These are phyloP conservation scores for Coix lacrymajobi DNA, from an alignment of 176 grass and related monocot genomes.

Conservation along the genomic window DNA sequence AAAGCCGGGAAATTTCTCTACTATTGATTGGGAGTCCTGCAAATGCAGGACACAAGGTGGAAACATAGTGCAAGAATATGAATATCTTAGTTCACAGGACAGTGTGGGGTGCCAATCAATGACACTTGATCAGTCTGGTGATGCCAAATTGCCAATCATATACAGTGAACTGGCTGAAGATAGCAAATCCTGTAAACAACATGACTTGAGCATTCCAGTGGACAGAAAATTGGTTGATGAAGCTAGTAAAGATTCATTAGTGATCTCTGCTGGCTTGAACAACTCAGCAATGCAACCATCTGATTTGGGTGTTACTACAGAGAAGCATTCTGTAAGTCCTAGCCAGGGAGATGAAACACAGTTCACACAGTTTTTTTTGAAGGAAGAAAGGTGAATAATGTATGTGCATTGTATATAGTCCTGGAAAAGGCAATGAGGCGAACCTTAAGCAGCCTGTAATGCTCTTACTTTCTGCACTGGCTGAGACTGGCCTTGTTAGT, in stretches of 20 bases:
- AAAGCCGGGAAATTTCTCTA: conserved; percentile 72
- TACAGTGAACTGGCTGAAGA: conserved; percentile 35
- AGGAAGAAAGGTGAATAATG: conserved; percentile 40
- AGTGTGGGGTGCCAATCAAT: conserved; percentile 36
- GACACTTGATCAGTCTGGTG: conserved; percentile 35
- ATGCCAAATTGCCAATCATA: conserved; percentile 17
- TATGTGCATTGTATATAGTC: conserved; percentile 19
- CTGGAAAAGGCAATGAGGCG: conserved; percentile 44
- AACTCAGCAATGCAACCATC: conserved; percentile 28
- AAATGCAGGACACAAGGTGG: conserved; percentile 47
- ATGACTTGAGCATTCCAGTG: conserved; percentile 6
- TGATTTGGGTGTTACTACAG: conserved; percentile 11
- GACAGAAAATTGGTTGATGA: conserved; percentile 24
- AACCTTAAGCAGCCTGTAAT: conserved; percentile 71
- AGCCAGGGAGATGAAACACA: conserved; percentile 45
- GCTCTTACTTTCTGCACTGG: conserved; percentile 89
- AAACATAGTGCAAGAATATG: conserved; percentile 51
- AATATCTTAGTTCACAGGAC: conserved; percentile 55
- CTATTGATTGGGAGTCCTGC: conserved; percentile 91
- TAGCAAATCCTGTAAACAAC: conserved; percentile 27
- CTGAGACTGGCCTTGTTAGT: conserved; percentile 93
- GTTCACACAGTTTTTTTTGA: conserved; percentile 38
- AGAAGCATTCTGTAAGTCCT: conserved; percentile 26
- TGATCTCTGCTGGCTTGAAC: conserved; percentile 20
- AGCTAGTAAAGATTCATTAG: conserved; percentile 32